Conservation (phyloP, 352 stramenopile species). For the Stramenopiles sp. region DNA sequence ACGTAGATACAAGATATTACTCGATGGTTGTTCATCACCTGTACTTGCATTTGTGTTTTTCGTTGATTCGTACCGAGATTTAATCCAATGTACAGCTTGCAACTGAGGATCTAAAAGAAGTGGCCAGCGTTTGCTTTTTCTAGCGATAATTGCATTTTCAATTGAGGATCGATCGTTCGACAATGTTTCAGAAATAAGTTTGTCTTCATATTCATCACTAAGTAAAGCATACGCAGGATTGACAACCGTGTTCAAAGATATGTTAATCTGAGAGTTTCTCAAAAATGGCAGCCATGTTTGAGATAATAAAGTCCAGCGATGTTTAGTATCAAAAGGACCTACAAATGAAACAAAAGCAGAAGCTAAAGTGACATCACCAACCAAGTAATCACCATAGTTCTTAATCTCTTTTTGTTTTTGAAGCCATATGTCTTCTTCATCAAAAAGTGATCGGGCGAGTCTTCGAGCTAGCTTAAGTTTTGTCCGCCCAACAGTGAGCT, state of each 20-base stretch:
- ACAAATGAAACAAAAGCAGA: constrained; percentile 91
- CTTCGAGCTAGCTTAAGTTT: constrained; percentile 75
- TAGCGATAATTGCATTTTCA: constrained; percentile 84
- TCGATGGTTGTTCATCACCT: constrained; percentile 28
- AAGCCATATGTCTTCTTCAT: constrained; percentile 69
- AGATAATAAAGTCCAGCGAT: constrained; percentile 40
- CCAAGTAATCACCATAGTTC: constrained; percentile 51
- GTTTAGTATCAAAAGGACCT: constrained; percentile 66
- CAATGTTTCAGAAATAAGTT: constrained; percentile 72
- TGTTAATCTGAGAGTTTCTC: constrained; percentile 55
- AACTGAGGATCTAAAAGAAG: constrained; percentile 84
- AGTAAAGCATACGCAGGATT: too few relatives aligned
- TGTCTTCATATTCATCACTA: constrained; percentile 73
- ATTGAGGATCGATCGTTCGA: constrained; percentile 81
- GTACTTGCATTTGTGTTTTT: too few relatives aligned
- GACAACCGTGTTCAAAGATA: too few relatives aligned
- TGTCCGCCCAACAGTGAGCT: constrained; percentile 45
- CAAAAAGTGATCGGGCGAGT: constrained; percentile 60
- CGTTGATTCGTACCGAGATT: constrained; percentile 16
- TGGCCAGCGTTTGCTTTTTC: constrained; percentile 78
- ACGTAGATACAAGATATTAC: too few relatives aligned
- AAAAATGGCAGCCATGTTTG: constrained; percentile 44
- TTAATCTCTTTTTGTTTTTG: constrained; percentile 59
- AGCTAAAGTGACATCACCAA: constrained; percentile 75
- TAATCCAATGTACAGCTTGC: constrained; percentile 90